Conservation (phyloP, 495 filamentous ascomycete species). For the Sabuloglossum arenarium region DNA sequence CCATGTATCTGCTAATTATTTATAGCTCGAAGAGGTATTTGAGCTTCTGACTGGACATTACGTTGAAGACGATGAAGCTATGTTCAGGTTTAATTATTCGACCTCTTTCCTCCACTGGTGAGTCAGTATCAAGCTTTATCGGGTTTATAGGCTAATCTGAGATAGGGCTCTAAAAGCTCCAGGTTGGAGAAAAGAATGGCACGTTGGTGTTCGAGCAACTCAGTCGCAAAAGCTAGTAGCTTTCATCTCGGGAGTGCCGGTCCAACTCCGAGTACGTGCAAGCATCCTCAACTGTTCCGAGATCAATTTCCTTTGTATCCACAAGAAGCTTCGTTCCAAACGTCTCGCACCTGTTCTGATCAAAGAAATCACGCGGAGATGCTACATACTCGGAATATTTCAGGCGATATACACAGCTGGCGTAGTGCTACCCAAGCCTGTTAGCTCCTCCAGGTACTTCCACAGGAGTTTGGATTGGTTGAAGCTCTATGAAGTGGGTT, state of each 20-base stretch:
- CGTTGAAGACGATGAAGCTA: slow-evolving; percentile 87
- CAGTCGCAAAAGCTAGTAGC: slow-evolving; percentile 63
- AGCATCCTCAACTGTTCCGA: slow-evolving; percentile 60
- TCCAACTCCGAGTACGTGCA: slow-evolving; percentile 56
- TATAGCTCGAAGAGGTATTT: slow-evolving; percentile 55
- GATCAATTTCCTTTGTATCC: slow-evolving; percentile 93
- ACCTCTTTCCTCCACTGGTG: slow-evolving; percentile 74
- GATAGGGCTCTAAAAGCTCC: slow-evolving; percentile 75
- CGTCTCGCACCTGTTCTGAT: slow-evolving; percentile 82
- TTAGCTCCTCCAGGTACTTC: slow-evolving; percentile 85
- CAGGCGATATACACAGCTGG: slow-evolving; percentile 94
- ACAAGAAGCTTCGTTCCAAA: slow-evolving; percentile 92
- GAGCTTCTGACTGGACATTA: slow-evolving; percentile 81
- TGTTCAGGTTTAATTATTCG: slow-evolving; percentile 95
- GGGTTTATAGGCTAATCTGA: background rate
- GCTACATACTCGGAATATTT: slow-evolving; percentile 63
- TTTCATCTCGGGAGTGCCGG: slow-evolving; percentile 84
- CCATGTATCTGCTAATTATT: background rate
- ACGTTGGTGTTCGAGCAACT: slow-evolving; percentile 70
- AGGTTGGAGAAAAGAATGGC: slow-evolving; percentile 92
- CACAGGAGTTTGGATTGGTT: slow-evolving; percentile 86
- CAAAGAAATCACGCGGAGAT: slow-evolving; percentile 85
- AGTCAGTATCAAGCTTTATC: slow-evolving; percentile 5
- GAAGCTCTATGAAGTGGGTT: slow-evolving; percentile 84
- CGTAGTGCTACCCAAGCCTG: slow-evolving; percentile 68